Evolutionary conservation across 2,329 filamentous ascomycete species (phyloP), one percentile per base, ranked within the genome.

Genomic region (Claviceps sp.): DNA sequence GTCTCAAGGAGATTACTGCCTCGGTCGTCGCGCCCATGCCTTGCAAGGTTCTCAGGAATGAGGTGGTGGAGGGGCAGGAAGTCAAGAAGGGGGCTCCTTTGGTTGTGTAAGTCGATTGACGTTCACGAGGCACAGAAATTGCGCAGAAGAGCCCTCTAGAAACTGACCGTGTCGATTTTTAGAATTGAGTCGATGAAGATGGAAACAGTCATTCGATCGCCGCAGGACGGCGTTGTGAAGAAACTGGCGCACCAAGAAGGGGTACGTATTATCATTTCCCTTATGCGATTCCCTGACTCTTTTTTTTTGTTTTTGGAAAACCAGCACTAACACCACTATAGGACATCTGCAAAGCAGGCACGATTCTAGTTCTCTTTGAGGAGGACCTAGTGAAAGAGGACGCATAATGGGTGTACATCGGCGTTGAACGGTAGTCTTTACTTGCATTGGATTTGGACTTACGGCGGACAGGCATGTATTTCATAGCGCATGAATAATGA

Each of bases 1-100:
- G 91, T 0, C 71, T 87, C 56, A 90, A 88, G 65, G 88, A 95
- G 62, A 77, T 78, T 0, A 76, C 82, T 6, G 90, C 91, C 54
- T 93, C 85, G 50, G 89, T 97, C 1, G 76, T 87, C 24, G 89
- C 93, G 22, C 93, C 93, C 0, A 98, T 98, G 93, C 93, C 93
- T 1, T 97, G 93, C 70, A 97, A 97, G 71, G 85, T 98, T 26
- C 71, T 98, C 55, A 82, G 88, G 58, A 93, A 96, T 47, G 87
- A 95, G 67, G 89, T 96, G 0, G 70, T 76, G 30, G 89, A 89
- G 59, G 93, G 93, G 0, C 81, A 95, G 57, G 70, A 69, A 47
- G 93, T 98, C 16, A 82, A 82, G 64, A 94, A 91, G 71, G 90
- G 91, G 46, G 82, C 91, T 53, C 82, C 89, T 6, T 71, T 98